Evolutionary conservation across 2,329 filamentous ascomycete species (phyloP), one percentile per base, ranked within the genome.

Genomic region (Neofusicoccum sp.): DNA sequence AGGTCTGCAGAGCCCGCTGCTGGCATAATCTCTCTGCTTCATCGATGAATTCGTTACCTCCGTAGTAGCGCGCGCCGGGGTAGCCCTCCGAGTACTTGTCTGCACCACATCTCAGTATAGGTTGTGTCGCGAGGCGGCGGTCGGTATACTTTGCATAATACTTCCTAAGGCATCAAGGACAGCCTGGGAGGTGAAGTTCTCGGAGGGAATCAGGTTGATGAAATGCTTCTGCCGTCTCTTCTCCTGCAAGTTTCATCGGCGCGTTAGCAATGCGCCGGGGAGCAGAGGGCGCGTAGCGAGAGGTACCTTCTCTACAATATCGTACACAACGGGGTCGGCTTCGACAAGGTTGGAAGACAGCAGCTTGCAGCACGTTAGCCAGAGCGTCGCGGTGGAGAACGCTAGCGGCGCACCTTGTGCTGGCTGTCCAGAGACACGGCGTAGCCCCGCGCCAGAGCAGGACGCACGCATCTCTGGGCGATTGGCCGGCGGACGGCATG

Each of bases 31-130:
- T 85, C 85, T 99, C 95, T 72, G 97, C 92, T 79, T 91, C 84
- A 78, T 99, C 95, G 69, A 99, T 99, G 85, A 95, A 91, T 84
- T 99, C 90, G 83, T 99, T 99, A 74, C 95, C 95, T 75, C 95
- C 95, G 74, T 99, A 99, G 86, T 99, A 99, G 79, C 95, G 89
- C 71, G 95, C 95, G 76, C 95, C 95, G 68, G 95, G 95, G 79
- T 96, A 96, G 67, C 95, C 95, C 84, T 99, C 95, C 16, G 92
- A 97, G 86, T 99, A 99, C 84, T 99, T 99, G 86, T 99, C 80
- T 79, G 73, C 91, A 36, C 28, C 14, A 20, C 14, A 20, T 31
- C 36, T 75, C 41, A 76, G 73, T 65, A 63, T 64, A 6, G 43
- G n/a, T 58, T 64, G 60, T 90, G 44, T 20, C 38, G 51, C 95